Evolutionary conservation across 2,329 filamentous ascomycete genomes (phyloP), one percentile per base, ranked within the genome.

Genomic region (Beauveria australis): DNA sequence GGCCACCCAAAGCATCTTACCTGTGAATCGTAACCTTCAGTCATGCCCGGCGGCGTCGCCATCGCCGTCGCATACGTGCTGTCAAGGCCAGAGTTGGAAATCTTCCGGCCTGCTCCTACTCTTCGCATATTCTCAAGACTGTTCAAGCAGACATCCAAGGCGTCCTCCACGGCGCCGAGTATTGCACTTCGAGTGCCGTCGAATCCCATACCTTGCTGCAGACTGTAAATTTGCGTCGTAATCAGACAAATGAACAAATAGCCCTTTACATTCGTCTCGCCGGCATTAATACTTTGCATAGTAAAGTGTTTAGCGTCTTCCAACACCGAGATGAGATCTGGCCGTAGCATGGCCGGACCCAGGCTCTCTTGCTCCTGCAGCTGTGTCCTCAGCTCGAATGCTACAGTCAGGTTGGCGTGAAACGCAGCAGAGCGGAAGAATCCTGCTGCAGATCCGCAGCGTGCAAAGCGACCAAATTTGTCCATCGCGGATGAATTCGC

Each of bases 241-340:
- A 53, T 41, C 52, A 53, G 43, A 10, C 52, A 43, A 7, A 53
- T 28, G 6, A 83, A 72, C 19, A 85, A 47, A 43, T 78, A 78
- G 0, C 79, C 78, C 63, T 84, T 85, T 19, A 79, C 70, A 57
- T 84, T 85, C 0, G 80, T 83, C 67, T 84, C 81, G 1, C 80
- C 81, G 0, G 72, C 73, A 53, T 74, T 65, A 18, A 83, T 71
- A 10, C 69, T 71, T 5, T 65, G 63, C 51, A 78, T 65, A 1
- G 66, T 66, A 76, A 78, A 82, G 0, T 54, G 48, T 30, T 71
- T 74, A 0, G 74, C 70, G 9, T 81, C 75, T 0, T 75, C 67
- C 8, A 84, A 22, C 1, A 77, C 70, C 1, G 67, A 66, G 0
- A 80, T 60, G 1, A 82, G 65, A 56, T 82, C 79, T 7, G 72